These are phyloP conservation scores for Scenedesmus sp. DNA, from an alignment of 163 green algal species.

Conservation along the genomic window DNA sequence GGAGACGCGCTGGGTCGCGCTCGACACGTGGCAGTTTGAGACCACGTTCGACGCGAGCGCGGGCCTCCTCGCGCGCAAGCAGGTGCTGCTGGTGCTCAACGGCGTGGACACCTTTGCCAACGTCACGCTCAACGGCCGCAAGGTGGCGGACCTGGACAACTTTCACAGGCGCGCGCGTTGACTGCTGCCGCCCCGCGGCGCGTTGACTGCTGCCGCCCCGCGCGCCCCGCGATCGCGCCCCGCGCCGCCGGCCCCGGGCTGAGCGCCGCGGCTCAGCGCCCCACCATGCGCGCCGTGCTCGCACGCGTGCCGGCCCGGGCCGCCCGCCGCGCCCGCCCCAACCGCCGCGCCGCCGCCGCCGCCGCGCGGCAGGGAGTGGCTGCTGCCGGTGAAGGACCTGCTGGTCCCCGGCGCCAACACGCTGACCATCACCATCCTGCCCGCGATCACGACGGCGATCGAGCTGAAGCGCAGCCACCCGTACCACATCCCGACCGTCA, in stretches of 20 bases:
- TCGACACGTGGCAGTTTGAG: slow-evolving; percentile 74
- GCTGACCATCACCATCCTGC: slow-evolving; percentile 64
- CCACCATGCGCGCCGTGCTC: too few species aligned
- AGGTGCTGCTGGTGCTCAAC: slow-evolving; percentile 61
- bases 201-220: neutral
- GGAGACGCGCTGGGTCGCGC: slow-evolving; percentile 64
- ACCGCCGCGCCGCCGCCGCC: too few species aligned
- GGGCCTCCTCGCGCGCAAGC: slow-evolving; percentile 3
- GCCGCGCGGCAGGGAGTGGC: slow-evolving; percentile 41
- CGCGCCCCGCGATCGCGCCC: too few species aligned
- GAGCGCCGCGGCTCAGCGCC: too few species aligned
- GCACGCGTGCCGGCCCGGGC: too few species aligned
- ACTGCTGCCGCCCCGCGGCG: too few species aligned
- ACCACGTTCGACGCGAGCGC: slow-evolving; percentile 45
- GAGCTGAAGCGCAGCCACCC: slow-evolving; percentile 51
- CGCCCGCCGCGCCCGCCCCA: too few species aligned
- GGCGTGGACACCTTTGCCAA: slow-evolving; percentile 71
- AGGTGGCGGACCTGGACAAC: slow-evolving; percentile 55
- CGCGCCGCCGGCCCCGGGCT: too few species aligned
- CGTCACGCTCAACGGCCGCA: slow-evolving; percentile 63
- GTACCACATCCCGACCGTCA: slow-evolving; percentile 73
- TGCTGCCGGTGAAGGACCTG: slow-evolving; percentile 48
- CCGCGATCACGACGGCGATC: slow-evolving; percentile 54
- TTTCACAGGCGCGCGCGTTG: too few species aligned
- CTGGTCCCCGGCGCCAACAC: slow-evolving; percentile 51